These are phyloP conservation scores for Kwoniella shandongensis DNA, from an alignment of 768 basidiomycete species.

Conservation along the genomic window DNA sequence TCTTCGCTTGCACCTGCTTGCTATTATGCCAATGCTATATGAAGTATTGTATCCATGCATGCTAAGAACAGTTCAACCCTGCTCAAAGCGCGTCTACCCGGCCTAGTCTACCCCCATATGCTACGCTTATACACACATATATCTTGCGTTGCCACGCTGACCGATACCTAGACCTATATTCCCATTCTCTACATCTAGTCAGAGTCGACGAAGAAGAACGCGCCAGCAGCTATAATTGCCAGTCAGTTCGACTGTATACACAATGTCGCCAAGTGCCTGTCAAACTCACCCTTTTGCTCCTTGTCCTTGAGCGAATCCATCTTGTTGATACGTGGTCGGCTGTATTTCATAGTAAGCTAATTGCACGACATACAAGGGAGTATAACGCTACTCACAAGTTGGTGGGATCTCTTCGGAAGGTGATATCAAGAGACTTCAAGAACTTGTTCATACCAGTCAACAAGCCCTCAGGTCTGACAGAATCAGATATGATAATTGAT, in stretches of 20 bases:
- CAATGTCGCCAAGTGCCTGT: too few species aligned
- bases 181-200: slow-evolving; percentile 37
- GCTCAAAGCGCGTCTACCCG: too few species aligned
- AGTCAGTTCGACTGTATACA: background rate
- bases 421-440: slow-evolving; percentile 91
- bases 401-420: slow-evolving; percentile 96
- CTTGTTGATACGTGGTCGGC: slow-evolving; percentile 57
- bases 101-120: too few species aligned
- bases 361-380: background rate
- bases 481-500: background rate
- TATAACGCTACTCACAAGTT: slow-evolving; percentile 42
- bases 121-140: too few species aligned
- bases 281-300: slow-evolving; percentile 54
- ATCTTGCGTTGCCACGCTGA: too few species aligned
- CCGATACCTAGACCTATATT: too few species aligned
- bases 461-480: slow-evolving; percentile 79
- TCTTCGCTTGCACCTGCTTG: too few species aligned
- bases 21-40: too few species aligned
- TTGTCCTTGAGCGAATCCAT: slow-evolving; percentile 56
- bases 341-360: background rate
- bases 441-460: slow-evolving; percentile 98
- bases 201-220: slow-evolving; percentile 47
- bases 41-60: too few species aligned
- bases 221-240: slow-evolving; percentile 29
- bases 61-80: too few species aligned